phyloP scores from a whole-genome alignment of 2,329 filamentous ascomycete genomes.

The Dactylonectria macrodidyma region DNA sequence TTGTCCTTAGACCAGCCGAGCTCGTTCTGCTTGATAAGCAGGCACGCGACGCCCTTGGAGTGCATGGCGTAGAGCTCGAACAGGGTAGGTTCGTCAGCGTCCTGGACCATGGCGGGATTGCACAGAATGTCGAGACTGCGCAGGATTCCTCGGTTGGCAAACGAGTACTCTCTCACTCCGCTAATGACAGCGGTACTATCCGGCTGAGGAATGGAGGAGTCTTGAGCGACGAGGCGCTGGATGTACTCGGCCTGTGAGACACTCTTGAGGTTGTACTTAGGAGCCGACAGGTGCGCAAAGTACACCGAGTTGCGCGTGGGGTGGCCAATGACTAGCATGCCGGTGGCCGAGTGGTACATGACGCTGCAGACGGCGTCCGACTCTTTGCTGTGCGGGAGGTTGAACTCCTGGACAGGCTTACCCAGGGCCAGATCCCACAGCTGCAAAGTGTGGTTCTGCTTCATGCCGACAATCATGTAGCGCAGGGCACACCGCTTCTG shows the following conservation, averaged over 20 bases:
- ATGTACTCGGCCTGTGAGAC: conserved; percentile 93
- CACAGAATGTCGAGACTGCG: conserved; percentile 92
- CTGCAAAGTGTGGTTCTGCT: conserved; percentile 98
- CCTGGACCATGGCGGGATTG: conserved; percentile 74
- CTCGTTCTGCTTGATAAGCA: conserved; percentile 89
- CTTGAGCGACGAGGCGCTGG: conserved; percentile 80
- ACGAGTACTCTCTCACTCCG: conserved; percentile 95
- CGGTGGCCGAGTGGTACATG: conserved; percentile 91
- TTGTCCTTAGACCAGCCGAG: conserved; percentile 93
- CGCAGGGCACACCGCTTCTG: conserved; percentile 90
- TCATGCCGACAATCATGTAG: conserved; percentile 97
- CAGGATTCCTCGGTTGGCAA: conserved; percentile 87
- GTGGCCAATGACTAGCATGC: conserved; percentile 95
- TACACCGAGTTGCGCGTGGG: conserved; percentile 98
- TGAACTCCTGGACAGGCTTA: conserved; percentile 97
- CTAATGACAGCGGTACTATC: conserved; percentile 98
- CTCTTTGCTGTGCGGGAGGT: conserved; percentile 95
- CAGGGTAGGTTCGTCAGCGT: conserved; percentile 78
- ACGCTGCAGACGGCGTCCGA: conserved; percentile 98
- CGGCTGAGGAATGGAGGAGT: conserved; percentile 82
- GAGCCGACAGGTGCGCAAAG: conserved; percentile 94
- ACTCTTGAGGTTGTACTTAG: conserved; percentile 87
- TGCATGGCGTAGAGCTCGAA: conserved; percentile 99
- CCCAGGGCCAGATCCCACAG: conserved; percentile 97
- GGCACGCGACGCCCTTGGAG: conserved; percentile 93